Base-by-base conservation (phyloP, 2,329 filamentous ascomycete genomes). In the Penicillium sp. region DNA sequence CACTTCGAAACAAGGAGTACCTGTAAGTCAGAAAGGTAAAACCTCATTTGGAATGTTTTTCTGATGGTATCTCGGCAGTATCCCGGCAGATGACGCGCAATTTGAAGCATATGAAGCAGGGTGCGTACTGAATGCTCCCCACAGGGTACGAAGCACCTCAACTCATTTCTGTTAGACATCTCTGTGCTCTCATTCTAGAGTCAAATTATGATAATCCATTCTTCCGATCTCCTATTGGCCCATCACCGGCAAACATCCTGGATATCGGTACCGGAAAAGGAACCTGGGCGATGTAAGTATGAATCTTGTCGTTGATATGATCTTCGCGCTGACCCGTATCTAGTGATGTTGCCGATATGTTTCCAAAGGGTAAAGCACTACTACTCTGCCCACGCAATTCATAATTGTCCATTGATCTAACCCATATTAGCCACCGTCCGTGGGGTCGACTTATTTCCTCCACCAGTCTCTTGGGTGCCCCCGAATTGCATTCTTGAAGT, bases 401-500 rank as follows among this genome's bases (percentile, higher is more conserved):
- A 17, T 24, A 17, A 15, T 37, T 19, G 40, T 22, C 8, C 19
- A 12, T 26, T 28, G 4, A 10, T 28, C 38, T 38, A 49, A 37
- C 50, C 12, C 24, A 12, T 17, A 3, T 22, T 55, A 68, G 66
- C 65, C 40, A 63, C 44, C 24, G 66, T 68, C 15, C 59, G 61
- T 26, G 66, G 66, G 7, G 67, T 73, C 17, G 72, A 73, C 40
- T 66, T 73, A 40, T 73, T 68, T 44, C 67, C 67, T 26, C 67
- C 67, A n/a, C 67, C 67, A 42, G 59, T 68, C 15, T 58, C 54
- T 10, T 74, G 70, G 70, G 62, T 69, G 40, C 69, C 71, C 13
- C 71, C 72, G n/a, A 74, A 74, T 59, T 72, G 67, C 44, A 51
- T 64, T 12, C 65, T 74, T 13, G 71, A 73, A 54, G 65, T 74